Conservation (phyloP, 257 asterid species). For the Orobanche coerulescens region DNA sequence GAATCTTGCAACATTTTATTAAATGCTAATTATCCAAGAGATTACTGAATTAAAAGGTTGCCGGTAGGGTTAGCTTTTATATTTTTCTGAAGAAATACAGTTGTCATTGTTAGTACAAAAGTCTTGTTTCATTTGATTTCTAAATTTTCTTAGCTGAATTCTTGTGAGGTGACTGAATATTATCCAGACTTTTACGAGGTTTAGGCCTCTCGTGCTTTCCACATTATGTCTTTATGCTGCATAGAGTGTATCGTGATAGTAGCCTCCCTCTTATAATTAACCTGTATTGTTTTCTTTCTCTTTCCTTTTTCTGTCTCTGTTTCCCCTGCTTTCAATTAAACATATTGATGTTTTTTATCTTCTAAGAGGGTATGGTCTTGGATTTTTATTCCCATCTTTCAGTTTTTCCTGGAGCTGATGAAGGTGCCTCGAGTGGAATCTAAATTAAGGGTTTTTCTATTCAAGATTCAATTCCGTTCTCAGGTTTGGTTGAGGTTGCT, state of each 20-base stretch:
- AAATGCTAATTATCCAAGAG: too few relatives aligned
- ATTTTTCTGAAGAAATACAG: too few relatives aligned
- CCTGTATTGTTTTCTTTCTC: background rate
- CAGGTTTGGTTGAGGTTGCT: slow-evolving; percentile 77
- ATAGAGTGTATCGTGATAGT: slow-evolving; percentile 1
- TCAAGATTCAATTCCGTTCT: slow-evolving; percentile 88
- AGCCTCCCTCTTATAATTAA: background rate
- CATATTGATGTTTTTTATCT: background rate
- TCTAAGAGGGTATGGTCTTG: slow-evolving; percentile 3
- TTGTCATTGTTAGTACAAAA: too few relatives aligned
- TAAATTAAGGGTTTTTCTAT: slow-evolving; percentile 84
- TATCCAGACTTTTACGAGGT: too few relatives aligned
- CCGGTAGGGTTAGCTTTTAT: too few relatives aligned
- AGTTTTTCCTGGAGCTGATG: slow-evolving; percentile 99
- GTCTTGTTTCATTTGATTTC: too few relatives aligned
- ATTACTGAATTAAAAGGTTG: too few relatives aligned
- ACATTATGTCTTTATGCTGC: background rate
- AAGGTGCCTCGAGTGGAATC: slow-evolving; percentile 99
- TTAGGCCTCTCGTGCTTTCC: background rate
- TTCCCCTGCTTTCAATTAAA: background rate
- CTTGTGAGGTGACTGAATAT: too few relatives aligned
- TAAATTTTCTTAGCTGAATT: too few relatives aligned
- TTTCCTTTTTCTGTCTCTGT: background rate
- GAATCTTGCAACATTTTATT: too few relatives aligned
- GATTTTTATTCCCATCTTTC: slow-evolving; percentile 31